Conservation (phyloP, 2,329 filamentous ascomycete species). For the Neoarthrinium moseri region DNA sequence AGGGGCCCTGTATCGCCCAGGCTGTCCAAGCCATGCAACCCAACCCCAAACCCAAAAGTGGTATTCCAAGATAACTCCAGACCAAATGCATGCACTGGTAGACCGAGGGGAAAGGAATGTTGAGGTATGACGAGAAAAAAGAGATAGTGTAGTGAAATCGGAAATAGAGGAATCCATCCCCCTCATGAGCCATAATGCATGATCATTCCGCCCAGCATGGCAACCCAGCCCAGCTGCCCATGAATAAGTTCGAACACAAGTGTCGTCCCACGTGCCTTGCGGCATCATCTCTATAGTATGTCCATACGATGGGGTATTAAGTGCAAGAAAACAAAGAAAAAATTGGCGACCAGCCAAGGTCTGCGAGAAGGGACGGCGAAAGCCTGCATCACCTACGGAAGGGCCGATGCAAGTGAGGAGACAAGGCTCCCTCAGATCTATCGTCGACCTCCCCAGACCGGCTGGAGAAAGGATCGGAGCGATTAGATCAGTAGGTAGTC, state of each 20-base stretch:
- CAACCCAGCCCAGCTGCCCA: slow-evolving; percentile 19
- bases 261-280: slow-evolving; percentile 33
- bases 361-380: slow-evolving; percentile 29
- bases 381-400: slow-evolving; percentile 34
- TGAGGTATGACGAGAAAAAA: slow-evolving; percentile 12
- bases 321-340: slow-evolving; percentile 22
- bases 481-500: slow-evolving; percentile 84
- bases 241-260: slow-evolving; percentile 24
- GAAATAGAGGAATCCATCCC: slow-evolving; percentile 24
- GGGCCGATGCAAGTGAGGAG: slow-evolving; percentile 22
- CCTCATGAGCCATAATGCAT: slow-evolving; percentile 24
- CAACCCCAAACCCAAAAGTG: slow-evolving; percentile 12
- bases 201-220: slow-evolving; percentile 18
- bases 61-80: slow-evolving; percentile 18
- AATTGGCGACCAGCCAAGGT: slow-evolving; percentile 12
- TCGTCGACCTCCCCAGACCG: slow-evolving; percentile 33
- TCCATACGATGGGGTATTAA: slow-evolving; percentile 22
- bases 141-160: slow-evolving; percentile 21
- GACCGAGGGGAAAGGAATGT: slow-evolving; percentile 23
- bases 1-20: neutral
- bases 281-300: slow-evolving; percentile 29
- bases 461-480: slow-evolving; percentile 25
- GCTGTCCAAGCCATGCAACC: slow-evolving; percentile 19
- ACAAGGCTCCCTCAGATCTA: neutral
- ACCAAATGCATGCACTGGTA: slow-evolving; percentile 29